Evolutionary conservation across 306 rosid species (phyloP), one percentile per base, ranked within the genome.

Genomic region (Cotoneaster glaucophyllus): DNA sequence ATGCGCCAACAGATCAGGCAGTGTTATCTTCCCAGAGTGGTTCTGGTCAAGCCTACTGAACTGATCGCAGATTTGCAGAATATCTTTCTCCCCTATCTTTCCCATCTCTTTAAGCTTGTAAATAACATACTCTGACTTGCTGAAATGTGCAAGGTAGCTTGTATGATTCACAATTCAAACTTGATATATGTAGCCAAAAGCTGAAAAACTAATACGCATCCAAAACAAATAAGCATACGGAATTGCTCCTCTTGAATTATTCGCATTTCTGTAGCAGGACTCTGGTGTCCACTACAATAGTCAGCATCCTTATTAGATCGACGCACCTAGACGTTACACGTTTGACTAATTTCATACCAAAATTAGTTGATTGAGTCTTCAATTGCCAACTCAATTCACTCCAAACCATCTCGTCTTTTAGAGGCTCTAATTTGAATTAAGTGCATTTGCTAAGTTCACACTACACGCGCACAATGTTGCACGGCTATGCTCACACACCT

Each of bases 91-190:
- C 45, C 65, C 80, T 78, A 93, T 90, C 84, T 85, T 93, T 28
- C 91, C 96, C 97, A 93, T 93, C 87, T 93, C 97, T 81, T 93
- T 93, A 69, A 93, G 92, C 86, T 90, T 93, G 90, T 84, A 88
- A 45, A 93, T 79, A 37, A 93, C 84, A 64, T 88, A 93, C 83
- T 90, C 97, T 25, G 97, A 93, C 75, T 90, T 90, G 9, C 97
- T 93, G 89, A 52, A 79, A 81, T 19, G 73, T 41, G 76, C 31
- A 50, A 41, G 70, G 19, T 8, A 75, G 43, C 53, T 52, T 39
- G 43, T 39, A 39, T 39, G 43, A 76, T 53, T 53, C 19, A 28
- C 50, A 71, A 5, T 44, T 54, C 64, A n/a, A 54, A 54, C 15
- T 31, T 56, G 28, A 56, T 56, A n/a, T 7, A 56, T 56, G n/a